Percentiles rank a stretch among this genome's conserved stretches.
Evolutionary conservation across 495 filamentous ascomycete species (phyloP).

Genomic region (Glarea lozoyensis): DNA sequence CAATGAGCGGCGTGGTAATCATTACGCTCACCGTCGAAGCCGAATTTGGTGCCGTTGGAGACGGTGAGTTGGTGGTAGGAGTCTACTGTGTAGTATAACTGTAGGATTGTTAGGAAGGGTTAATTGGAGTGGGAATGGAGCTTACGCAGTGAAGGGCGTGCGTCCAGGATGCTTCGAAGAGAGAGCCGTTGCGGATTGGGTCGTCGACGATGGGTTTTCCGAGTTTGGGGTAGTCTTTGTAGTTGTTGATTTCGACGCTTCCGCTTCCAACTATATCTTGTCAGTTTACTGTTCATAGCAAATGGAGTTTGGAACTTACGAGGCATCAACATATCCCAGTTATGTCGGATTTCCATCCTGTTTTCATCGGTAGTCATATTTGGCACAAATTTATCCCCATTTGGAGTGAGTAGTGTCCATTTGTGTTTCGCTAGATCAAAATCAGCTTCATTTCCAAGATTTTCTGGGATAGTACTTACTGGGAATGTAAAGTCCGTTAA

Average conservation of each 20-base stretch:
- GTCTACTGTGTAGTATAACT: constrained; percentile 25
- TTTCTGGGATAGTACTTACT: constrained; percentile 11
- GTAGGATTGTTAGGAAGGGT: background rate
- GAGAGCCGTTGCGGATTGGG: constrained; percentile 20
- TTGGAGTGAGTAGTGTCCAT: constrained; percentile 21
- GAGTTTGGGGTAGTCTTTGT: constrained; percentile 21
- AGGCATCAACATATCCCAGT: constrained; percentile 26
- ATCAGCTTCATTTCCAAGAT: background rate
- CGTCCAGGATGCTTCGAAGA: constrained; percentile 27
- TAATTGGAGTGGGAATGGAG: background rate
- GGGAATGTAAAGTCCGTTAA: constrained; percentile 24
- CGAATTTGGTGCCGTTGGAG: constrained; percentile 12
- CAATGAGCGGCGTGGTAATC: constrained; percentile 24
- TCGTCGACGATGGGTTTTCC: constrained; percentile 23
- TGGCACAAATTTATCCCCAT: constrained; percentile 21
- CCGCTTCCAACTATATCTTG: constrained; percentile 20
- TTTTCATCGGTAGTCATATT: constrained; percentile 22
- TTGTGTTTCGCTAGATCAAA: constrained; percentile 15
- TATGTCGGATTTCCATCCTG: constrained; percentile 19
- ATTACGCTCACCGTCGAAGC: constrained; percentile 19
- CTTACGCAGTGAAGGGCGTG: constrained; percentile 23
- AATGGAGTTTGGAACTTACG: constrained; percentile 4
- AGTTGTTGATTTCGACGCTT: constrained; percentile 21
- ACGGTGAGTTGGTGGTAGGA: constrained; percentile 23
- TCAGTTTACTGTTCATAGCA: background rate